These are phyloP conservation scores for Colletotrichum kahawae DNA, from an alignment of 2,329 filamentous ascomycete species.

Conservation along the genomic window DNA sequence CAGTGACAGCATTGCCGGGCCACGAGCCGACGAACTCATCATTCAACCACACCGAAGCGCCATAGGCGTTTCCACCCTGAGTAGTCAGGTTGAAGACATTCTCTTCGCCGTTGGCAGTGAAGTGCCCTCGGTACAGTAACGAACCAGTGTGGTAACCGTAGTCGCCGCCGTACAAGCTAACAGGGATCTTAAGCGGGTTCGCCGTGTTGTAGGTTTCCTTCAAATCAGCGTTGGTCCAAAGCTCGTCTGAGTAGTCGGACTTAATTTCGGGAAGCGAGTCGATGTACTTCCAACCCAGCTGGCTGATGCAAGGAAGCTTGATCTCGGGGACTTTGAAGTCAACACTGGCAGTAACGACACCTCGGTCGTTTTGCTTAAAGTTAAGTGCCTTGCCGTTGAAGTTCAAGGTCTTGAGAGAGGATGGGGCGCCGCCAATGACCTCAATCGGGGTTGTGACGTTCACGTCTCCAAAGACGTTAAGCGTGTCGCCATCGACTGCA, in stretches of 20 bases:
- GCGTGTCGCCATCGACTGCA: slow-evolving; percentile 12
- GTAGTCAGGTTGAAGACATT: slow-evolving; percentile 58
- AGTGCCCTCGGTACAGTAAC: slow-evolving; percentile 70
- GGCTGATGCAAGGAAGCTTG: slow-evolving; percentile 11
- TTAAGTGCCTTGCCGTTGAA: slow-evolving; percentile 24
- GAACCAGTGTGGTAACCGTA: slow-evolving; percentile 73
- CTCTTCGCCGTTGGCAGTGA: slow-evolving; percentile 63
- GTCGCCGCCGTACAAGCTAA: slow-evolving; percentile 68
- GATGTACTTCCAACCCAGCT: slow-evolving; percentile 20
- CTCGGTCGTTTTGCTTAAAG: slow-evolving; percentile 20
- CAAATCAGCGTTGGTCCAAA: slow-evolving; percentile 46
- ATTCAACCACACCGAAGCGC: slow-evolving; percentile 67
- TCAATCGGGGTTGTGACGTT: slow-evolving; percentile 26
- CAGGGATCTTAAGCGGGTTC: slow-evolving; percentile 58
- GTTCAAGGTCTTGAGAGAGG: slow-evolving; percentile 14
- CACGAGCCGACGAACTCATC: slow-evolving; percentile 65
- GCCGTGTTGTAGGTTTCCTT: slow-evolving; percentile 28
- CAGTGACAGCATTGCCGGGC: slow-evolving; percentile 53
- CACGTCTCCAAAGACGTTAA: slow-evolving; percentile 28
- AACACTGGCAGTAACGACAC: slow-evolving; percentile 24
- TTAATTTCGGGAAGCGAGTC: slow-evolving; percentile 27
- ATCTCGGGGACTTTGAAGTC: slow-evolving; percentile 21
- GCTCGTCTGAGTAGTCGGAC: slow-evolving; percentile 40
- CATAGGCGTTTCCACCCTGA: slow-evolving; percentile 69
- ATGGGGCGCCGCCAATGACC: slow-evolving; percentile 26